Conservation (phyloP, 2,329 filamentous ascomycete species). For the Venturia aucupariae region DNA sequence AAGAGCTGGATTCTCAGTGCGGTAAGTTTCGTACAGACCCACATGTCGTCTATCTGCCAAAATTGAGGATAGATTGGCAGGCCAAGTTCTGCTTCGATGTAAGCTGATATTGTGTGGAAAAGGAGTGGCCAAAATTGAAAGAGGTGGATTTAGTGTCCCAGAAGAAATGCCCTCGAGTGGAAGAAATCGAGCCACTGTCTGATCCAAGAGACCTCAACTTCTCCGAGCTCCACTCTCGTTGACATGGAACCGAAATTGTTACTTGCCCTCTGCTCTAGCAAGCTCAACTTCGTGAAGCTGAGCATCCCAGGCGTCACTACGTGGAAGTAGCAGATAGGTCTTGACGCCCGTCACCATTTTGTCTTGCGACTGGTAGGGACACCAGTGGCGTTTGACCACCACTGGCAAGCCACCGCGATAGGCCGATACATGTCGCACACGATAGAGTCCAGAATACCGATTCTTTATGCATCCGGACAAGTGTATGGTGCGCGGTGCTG, state of each 20-base stretch:
- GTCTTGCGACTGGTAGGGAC: background rate
- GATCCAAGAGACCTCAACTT: background rate
- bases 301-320: slow-evolving; percentile 1
- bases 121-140: background rate
- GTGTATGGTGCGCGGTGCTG: background rate
- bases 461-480: background rate
- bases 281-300: background rate
- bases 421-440: background rate
- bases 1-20: no score
- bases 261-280: background rate
- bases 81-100: background rate
- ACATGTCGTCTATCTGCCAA: background rate
- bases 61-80: background rate
- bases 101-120: background rate
- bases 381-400: background rate
- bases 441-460: background rate
- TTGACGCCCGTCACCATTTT: background rate
- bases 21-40: background rate
- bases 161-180: background rate
- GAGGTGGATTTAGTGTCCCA: background rate
- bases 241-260: background rate
- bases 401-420: background rate
- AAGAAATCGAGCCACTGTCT: background rate
- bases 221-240: background rate
- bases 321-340: slow-evolving; percentile 7